phyloP scores from a whole-genome alignment of 441 rosid species.

The Erodium chrysanthum region DNA sequence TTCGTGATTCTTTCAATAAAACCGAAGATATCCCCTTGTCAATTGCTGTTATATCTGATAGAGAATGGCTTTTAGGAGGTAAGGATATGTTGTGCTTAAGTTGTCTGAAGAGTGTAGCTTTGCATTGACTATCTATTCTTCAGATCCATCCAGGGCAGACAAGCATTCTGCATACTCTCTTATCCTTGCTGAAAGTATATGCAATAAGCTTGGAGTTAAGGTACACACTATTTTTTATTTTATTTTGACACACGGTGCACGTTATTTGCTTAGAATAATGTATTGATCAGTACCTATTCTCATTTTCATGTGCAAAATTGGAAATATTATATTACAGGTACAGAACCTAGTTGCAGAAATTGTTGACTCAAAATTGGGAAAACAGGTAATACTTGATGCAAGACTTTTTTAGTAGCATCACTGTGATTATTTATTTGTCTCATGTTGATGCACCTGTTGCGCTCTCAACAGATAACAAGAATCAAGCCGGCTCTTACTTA shows the following conservation, averaged over 20 bases:
- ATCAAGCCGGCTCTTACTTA: constrained; percentile 73
- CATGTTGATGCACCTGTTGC: too few species aligned
- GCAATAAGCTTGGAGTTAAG: constrained; percentile 69
- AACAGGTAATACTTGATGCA: constrained; percentile 46
- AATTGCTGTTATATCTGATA: constrained; percentile 71
- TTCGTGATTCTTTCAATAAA: constrained; percentile 42
- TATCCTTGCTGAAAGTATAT: constrained; percentile 86
- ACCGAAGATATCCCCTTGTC: constrained; percentile 55
- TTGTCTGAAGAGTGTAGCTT: constrained; percentile 7
- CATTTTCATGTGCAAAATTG: too few species aligned
- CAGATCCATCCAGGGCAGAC: constrained; percentile 88
- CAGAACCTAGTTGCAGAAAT: constrained; percentile 88
- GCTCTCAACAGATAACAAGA: constrained; percentile 47
- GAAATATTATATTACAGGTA: constrained; percentile 25
- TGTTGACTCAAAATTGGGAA: constrained; percentile 80
- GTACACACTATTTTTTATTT: constrained; percentile 25
- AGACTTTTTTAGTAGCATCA: constrained; percentile 12
- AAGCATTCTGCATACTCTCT: constrained; percentile 81
- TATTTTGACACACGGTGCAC: too few species aligned
- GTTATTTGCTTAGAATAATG: too few species aligned
- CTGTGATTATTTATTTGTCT: neutral
- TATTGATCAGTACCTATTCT: too few species aligned
- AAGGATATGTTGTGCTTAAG: constrained; percentile 18
- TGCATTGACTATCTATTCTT: constrained; percentile 16
- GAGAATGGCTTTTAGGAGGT: constrained; percentile 78